Conservation (phyloP, 805 yeast genomes). For the Lipomyces kockii region DNA sequence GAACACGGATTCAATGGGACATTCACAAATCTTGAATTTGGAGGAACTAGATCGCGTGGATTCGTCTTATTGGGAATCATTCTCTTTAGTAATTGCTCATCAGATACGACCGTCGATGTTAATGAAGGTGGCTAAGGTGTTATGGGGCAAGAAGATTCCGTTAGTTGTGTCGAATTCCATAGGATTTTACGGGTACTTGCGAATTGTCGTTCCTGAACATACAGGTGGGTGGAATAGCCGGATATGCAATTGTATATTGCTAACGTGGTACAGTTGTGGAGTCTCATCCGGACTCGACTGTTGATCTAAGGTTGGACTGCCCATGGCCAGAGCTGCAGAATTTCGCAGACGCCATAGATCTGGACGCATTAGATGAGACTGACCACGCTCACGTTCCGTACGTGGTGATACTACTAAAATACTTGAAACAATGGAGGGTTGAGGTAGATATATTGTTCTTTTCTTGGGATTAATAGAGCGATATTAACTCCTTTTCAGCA, state of each 20-base stretch:
- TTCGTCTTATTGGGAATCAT: conserved; percentile 53
- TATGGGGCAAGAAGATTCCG: conserved; percentile 58
- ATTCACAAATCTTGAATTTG: conserved; percentile 30
- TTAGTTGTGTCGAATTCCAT: conserved; percentile 55
- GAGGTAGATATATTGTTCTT: conserved; percentile 32
- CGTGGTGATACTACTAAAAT: conserved; percentile 62
- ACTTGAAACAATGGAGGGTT: conserved; percentile 51
- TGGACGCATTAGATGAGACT: conserved; percentile 51
- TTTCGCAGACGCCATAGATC: conserved; percentile 57
- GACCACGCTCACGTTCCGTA: conserved; percentile 71
- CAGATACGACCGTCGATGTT: conserved; percentile 43
- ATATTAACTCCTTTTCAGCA: conserved; percentile 26
- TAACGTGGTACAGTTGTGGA: conserved; percentile 51
- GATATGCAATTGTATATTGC: background rate
- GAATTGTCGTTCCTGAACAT: conserved; percentile 59
- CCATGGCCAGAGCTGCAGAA: conserved; percentile 74
- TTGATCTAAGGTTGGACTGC: conserved; percentile 66
- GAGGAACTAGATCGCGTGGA: conserved; percentile 17
- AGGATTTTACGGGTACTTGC: conserved; percentile 70
- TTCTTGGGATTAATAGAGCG: conserved; percentile 35
- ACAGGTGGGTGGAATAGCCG: conserved; percentile 48
- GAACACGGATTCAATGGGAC: conserved; percentile 62
- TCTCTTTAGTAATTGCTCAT: conserved; percentile 55
- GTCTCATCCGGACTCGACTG: conserved; percentile 67
- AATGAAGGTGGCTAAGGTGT: conserved; percentile 43